Percentiles rank a stretch among this genome's conserved stretches.
These are phyloP conservation scores for Ruellia speciosa DNA, from an alignment of 305 asterid genomes.

Conservation along the genomic window DNA sequence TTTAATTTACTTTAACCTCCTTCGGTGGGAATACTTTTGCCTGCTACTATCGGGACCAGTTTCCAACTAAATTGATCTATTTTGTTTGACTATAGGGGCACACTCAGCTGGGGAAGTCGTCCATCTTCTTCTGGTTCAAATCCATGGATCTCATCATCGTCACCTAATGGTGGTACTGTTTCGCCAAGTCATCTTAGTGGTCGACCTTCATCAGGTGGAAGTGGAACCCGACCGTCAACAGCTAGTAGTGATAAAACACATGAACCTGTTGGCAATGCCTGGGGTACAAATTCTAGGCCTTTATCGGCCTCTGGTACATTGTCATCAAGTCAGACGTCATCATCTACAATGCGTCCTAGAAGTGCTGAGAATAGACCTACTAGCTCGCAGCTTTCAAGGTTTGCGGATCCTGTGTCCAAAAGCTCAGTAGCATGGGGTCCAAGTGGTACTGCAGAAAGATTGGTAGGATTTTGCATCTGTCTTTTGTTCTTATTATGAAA, in stretches of 20 bases:
- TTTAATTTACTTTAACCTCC: slow-evolving; percentile 13
- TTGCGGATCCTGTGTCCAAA: slow-evolving; percentile 72
- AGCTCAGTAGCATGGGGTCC: slow-evolving; percentile 52
- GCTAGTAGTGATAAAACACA: slow-evolving; percentile 78
- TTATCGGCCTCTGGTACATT: slow-evolving; percentile 86
- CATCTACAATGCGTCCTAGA: slow-evolving; percentile 63
- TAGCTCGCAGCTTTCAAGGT: slow-evolving; percentile 87
- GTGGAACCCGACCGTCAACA: slow-evolving; percentile 89
- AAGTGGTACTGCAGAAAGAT: slow-evolving; percentile 49
- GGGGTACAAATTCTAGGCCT: slow-evolving; percentile 92
- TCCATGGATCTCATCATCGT: slow-evolving; percentile 74
- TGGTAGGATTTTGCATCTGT: slow-evolving; percentile 44
- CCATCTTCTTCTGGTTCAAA: slow-evolving; percentile 74
- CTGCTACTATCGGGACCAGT: slow-evolving; percentile 10
- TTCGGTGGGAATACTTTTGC: slow-evolving; percentile 11
- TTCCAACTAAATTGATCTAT: slow-evolving; percentile 22
- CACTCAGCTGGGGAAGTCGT: slow-evolving; percentile 89
- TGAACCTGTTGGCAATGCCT: slow-evolving; percentile 52
- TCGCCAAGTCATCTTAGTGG: slow-evolving; percentile 70
- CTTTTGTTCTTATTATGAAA: not conserved
- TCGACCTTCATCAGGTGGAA: slow-evolving; percentile 94
- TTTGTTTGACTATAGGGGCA: slow-evolving; percentile 54
- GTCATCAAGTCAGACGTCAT: slow-evolving; percentile 63
- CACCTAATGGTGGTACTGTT: slow-evolving; percentile 66
- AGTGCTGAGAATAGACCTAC: slow-evolving; percentile 92